Evolutionary conservation across 2,329 filamentous ascomycete genomes (phyloP), one percentile per base, ranked within the genome.

Genomic region (Stachybotrys echinatus): DNA sequence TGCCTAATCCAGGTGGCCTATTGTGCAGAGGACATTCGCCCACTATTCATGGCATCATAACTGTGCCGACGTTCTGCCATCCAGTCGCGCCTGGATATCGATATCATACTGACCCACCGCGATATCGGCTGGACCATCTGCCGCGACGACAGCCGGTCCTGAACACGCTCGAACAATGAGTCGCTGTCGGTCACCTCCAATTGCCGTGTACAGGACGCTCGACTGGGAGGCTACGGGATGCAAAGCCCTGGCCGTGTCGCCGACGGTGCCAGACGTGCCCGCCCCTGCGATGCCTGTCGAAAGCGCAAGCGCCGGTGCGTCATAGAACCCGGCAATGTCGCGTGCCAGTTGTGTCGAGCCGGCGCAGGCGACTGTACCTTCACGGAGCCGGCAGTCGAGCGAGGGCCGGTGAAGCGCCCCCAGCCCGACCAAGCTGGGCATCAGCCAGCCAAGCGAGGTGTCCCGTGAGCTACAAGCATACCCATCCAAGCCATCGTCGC

Each of bases 291-390:
- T 37, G 59, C 64, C 45, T 66, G 64, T 40, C 63, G 64, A 31
- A 64, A 61, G 56, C 56, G 64, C 47, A 66, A 66, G 53, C 63
- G 61, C 45, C 61, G 63, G 45, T 66, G 63, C 53, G 60, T 65
- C n/a, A 62, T 58, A 21, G 60, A 61, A 39, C 55, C 62, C n/a
- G 61, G 60, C 47, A 56, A 63, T 17, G 52, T 54, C 12, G 54
- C 60, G 42, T 63, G 61, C 50, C 58, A 62, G 19, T 58, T 62
- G 44, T 63, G 61, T 53, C 60, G 61, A 52, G 54, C 62, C 40
- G 53, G 58, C 40, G 54, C 57, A 7, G 61, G 59, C 6, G 52
- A 58, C 4, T 64, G 61, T 47, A 63, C 61, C 44, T 64, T 64
- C 39, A 23, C 22, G 20, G 42, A 45, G 17, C 42, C 42, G 12